Percentiles rank a stretch among this genome's conserved stretches.
Evolutionary conservation across 2,329 filamentous ascomycete genomes (phyloP).

Genomic region (Paramyrothecium roridum): DNA sequence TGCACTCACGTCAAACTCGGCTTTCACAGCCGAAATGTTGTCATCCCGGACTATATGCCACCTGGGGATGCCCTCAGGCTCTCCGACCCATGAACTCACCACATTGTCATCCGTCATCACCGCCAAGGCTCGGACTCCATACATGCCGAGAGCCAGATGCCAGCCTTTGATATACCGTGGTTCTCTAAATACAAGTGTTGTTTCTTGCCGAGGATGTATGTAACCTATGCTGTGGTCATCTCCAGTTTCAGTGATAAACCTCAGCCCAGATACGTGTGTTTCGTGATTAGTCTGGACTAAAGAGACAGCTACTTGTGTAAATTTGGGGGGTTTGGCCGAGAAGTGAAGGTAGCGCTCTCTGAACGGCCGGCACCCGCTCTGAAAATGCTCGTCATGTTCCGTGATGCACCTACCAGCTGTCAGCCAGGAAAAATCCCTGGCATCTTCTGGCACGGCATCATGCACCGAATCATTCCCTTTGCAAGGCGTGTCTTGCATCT

Average conservation of each 20-base stretch:
- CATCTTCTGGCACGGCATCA: too few relatives aligned
- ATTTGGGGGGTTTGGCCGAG: neutral
- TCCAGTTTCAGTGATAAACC: neutral
- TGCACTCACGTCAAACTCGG: conserved; percentile 12
- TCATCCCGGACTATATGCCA: conserved; percentile 2
- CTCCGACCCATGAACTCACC: conserved; percentile 6
- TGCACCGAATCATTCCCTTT: neutral
- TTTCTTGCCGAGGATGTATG: conserved; percentile 4
- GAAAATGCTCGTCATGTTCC: neutral
- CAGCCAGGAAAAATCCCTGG: too few relatives aligned
- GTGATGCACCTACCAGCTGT: neutral
- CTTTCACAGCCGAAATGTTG: conserved; percentile 7
- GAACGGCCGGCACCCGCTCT: neutral
- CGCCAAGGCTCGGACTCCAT: conserved; percentile 5
- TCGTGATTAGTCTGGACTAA: conserved; percentile 1
- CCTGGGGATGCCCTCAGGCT: neutral
- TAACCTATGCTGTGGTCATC: conserved; percentile 4
- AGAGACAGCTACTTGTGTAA: conserved; percentile 6
- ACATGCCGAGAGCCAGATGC: conserved; percentile 4
- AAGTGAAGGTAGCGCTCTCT: neutral
- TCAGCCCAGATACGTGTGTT: conserved; percentile 6
- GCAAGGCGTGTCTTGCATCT: neutral
- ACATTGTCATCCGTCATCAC: neutral
- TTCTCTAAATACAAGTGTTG: neutral
- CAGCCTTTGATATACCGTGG: conserved; percentile 2